Conservation (phyloP, 2,329 filamentous ascomycete genomes). For the Hymenoscyphus linearis region DNA sequence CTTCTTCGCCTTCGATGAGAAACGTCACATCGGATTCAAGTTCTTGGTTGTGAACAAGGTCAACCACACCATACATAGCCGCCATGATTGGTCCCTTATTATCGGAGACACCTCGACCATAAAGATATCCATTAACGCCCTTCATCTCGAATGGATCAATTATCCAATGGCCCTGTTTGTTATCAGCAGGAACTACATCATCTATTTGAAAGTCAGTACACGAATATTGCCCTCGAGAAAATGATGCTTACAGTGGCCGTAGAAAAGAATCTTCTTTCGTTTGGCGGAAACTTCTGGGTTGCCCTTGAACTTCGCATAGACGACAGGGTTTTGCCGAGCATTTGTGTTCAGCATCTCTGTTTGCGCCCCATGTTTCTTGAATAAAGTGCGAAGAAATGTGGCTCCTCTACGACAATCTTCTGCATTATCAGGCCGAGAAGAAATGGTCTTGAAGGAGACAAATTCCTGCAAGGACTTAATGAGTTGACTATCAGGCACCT, state of each 20-base stretch:
- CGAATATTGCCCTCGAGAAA: background rate
- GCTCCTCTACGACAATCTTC: slow-evolving; percentile 91
- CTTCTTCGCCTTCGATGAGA: slow-evolving; percentile 93
- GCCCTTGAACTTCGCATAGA: slow-evolving; percentile 81
- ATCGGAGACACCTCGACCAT: slow-evolving; percentile 93
- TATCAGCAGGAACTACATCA: slow-evolving; percentile 89
- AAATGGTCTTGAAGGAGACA: slow-evolving; percentile 87
- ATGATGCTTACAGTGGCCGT: slow-evolving; percentile 67
- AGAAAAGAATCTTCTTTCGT: slow-evolving; percentile 87
- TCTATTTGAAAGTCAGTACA: slow-evolving; percentile 35
- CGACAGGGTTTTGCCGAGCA: slow-evolving; percentile 78
- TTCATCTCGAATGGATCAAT: slow-evolving; percentile 85
- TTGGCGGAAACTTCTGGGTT: slow-evolving; percentile 60
- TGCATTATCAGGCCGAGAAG: slow-evolving; percentile 76
- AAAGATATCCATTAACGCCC: slow-evolving; percentile 86
- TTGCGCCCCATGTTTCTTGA: slow-evolving; percentile 84
- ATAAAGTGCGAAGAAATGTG: slow-evolving; percentile 82
- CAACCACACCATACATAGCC: slow-evolving; percentile 87
- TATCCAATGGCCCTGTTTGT: slow-evolving; percentile 75
- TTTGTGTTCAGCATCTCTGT: slow-evolving; percentile 86
- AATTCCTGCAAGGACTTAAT: slow-evolving; percentile 76
- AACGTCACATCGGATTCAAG: slow-evolving; percentile 88
- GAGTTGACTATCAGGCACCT: slow-evolving; percentile 46
- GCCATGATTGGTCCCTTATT: slow-evolving; percentile 97
- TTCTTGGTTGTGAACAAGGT: slow-evolving; percentile 76